These are phyloP conservation scores for Peronospora tabacina DNA, from an alignment of 352 stramenopile species.

Conservation along the genomic window DNA sequence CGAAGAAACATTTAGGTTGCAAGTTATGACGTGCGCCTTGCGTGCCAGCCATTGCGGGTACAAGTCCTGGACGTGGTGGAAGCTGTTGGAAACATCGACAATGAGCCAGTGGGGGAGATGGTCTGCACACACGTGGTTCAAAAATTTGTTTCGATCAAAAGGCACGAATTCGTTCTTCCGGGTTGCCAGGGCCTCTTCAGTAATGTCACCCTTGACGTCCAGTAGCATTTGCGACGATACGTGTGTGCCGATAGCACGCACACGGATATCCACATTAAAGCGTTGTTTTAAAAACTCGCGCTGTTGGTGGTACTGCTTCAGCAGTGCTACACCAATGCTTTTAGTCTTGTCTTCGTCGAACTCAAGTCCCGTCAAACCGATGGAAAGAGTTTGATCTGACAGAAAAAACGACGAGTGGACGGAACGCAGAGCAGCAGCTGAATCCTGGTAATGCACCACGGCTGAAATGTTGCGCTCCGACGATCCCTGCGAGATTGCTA, in stretches of 20 bases:
- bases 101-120: constrained; percentile 90
- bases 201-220: constrained; percentile 53
- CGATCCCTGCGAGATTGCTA: constrained; percentile 92
- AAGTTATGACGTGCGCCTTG: constrained; percentile 90
- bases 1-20: constrained; percentile 87
- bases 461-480: constrained; percentile 93
- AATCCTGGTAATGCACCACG: constrained; percentile 86
- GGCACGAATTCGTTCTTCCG: constrained; percentile 28
- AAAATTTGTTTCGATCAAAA: constrained; percentile 64
- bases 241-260: constrained; percentile 69
- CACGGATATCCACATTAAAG: constrained; percentile 83
- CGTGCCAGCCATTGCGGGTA: constrained; percentile 87
- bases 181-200: constrained; percentile 29
- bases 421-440: constrained; percentile 86
- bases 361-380: constrained; percentile 87
- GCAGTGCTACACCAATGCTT: constrained; percentile 74
- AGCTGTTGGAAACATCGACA: constrained; percentile 90
- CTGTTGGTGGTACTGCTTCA: constrained; percentile 85
- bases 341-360: constrained; percentile 36
- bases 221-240: constrained; percentile 54
- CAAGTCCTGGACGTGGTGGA: constrained; percentile 62
- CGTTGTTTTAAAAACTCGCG: constrained; percentile 66
- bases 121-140: constrained; percentile 73
- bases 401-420: constrained; percentile 94
- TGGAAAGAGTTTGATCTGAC: constrained; percentile 88